Percentiles rank a stretch among this genome's conserved stretches.
Evolutionary conservation across 352 stramenopile species (phyloP).

Genomic region (Globisporangium iwayamae): DNA sequence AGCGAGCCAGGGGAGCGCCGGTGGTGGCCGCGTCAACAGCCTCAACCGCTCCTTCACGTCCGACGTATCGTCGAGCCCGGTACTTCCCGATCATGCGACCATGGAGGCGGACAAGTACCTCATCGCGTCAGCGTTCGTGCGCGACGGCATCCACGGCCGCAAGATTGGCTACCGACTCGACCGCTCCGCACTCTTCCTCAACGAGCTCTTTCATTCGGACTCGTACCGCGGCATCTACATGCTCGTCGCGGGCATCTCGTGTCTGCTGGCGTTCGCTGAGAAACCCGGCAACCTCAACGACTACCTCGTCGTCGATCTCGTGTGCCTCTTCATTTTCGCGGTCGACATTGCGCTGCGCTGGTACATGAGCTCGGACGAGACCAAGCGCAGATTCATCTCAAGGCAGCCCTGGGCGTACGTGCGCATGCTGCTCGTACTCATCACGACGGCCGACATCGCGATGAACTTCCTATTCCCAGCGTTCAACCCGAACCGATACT

Average conservation of each 20-base stretch:
- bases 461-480: conserved; percentile 43
- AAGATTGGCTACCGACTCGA: conserved; percentile 83
- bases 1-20: neutral
- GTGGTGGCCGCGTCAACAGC: neutral
- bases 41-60: conserved; percentile 13
- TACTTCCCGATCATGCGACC: conserved; percentile 27
- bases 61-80: conserved; percentile 12
- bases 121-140: conserved; percentile 76
- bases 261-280: conserved; percentile 63
- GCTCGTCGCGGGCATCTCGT: conserved; percentile 60
- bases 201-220: conserved; percentile 71
- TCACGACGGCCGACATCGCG: conserved; percentile 53
- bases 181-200: conserved; percentile 57
- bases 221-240: conserved; percentile 74
- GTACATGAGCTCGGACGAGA: conserved; percentile 82
- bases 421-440: conserved; percentile 46
- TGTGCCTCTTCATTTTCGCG: conserved; percentile 60
- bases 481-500: conserved; percentile 62
- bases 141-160: conserved; percentile 77
- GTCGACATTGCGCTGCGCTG: conserved; percentile 69
- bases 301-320: conserved; percentile 58
- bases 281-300: conserved; percentile 48
- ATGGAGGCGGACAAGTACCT: conserved; percentile 68
- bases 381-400: conserved; percentile 70
- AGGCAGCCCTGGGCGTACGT: conserved; percentile 75